A percentile compares a stretch with the other conserved stretches of the same genome.
Conservation (phyloP, 1,284 basidiomycete genomes). For the Tilletia caries region DNA sequence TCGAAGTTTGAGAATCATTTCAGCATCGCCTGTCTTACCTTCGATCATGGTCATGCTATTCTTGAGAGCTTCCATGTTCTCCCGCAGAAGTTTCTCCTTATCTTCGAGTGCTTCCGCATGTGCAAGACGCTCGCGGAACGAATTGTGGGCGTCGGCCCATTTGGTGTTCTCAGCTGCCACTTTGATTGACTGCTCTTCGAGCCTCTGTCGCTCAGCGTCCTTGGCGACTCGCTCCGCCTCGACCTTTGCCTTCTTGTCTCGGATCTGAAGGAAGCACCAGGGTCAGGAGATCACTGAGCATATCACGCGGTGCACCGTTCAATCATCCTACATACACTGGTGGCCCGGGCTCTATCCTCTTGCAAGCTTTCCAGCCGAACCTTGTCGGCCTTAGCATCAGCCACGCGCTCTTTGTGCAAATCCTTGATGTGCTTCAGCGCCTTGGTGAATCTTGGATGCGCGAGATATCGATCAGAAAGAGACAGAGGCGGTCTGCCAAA, state of each 20-base stretch:
- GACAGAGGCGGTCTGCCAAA: neutral
- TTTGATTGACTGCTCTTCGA: conserved; percentile 39
- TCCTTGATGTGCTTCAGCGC: conserved; percentile 87
- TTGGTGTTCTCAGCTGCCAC: conserved; percentile 63
- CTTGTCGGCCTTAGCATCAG: conserved; percentile 88
- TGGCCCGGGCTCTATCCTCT: conserved; percentile 1
- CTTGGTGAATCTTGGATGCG: conserved; percentile 64
- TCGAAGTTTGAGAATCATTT: neutral
- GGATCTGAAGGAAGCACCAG: conserved; percentile 18
- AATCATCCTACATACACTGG: neutral
- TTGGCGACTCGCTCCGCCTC: conserved; percentile 37
- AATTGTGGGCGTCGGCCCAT: neutral
- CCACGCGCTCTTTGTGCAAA: conserved; percentile 72
- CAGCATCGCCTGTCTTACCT: conserved; percentile 57
- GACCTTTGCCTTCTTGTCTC: conserved; percentile 34
- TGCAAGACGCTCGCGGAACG: neutral
- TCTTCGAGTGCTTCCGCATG: conserved; percentile 68
- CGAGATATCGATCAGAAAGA: neutral
- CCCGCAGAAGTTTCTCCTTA: conserved; percentile 75
- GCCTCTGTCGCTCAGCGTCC: conserved; percentile 21
- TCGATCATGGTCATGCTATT: conserved; percentile 64
- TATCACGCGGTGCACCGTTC: no score
- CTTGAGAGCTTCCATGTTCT: conserved; percentile 66
- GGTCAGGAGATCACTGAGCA: neutral
- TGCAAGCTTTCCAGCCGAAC: conserved; percentile 77